Percentiles rank a stretch among this genome's conserved stretches.
phyloP scores from a whole-genome alignment of 768 basidiomycete genomes.

The Favolaschia claudopus region DNA sequence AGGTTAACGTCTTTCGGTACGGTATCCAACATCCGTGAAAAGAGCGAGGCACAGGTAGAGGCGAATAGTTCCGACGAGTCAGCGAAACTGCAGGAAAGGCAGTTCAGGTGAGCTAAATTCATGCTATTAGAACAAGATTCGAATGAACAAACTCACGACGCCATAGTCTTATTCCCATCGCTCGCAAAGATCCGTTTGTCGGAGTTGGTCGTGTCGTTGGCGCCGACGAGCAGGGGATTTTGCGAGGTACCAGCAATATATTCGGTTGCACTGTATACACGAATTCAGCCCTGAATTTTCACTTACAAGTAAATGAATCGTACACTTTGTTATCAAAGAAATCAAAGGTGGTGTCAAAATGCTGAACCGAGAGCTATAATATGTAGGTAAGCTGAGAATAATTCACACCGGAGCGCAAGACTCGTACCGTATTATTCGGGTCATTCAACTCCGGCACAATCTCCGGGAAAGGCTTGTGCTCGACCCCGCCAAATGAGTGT shows the following conservation, averaged over 20 bases:
- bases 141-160: background rate
- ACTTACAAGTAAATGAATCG: background rate
- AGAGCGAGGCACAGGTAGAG: conserved; percentile 1
- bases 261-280: conserved; percentile 1
- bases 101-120: background rate
- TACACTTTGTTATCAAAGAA: conserved; percentile 13
- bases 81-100: background rate
- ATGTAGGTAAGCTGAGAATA: too few relatives aligned
- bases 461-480: background rate
- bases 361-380: too few relatives aligned
- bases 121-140: too few relatives aligned
- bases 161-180: conserved; percentile 13
- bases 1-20: conserved; percentile 8
- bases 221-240: conserved; percentile 5
- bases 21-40: conserved; percentile 14
- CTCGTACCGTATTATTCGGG: background rate
- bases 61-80: background rate
- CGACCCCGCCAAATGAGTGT: conserved; percentile 1
- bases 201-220: conserved; percentile 12
- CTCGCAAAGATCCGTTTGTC: conserved; percentile 9
- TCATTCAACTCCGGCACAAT: background rate
- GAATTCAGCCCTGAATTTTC: too few relatives aligned
- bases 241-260: conserved; percentile 1
- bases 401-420: too few relatives aligned
- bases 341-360: conserved; percentile 10